Conservation (phyloP, 2,329 filamentous ascomycete genomes). For the Lecanicillium sp. region DNA sequence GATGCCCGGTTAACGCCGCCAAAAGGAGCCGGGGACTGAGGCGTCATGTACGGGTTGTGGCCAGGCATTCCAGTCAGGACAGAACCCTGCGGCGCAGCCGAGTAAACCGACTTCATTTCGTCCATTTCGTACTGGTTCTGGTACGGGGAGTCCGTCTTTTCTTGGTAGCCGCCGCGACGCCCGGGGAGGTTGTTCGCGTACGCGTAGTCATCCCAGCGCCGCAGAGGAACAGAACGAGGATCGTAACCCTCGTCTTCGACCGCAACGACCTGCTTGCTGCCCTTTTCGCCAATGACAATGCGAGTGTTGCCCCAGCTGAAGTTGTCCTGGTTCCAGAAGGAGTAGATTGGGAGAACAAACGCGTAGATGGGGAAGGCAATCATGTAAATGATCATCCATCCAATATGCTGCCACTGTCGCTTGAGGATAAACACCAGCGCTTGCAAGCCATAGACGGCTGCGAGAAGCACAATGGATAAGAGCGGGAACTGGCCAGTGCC, state of each 20-base stretch:
- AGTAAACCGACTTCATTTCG: constrained; percentile 95
- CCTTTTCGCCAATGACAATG: constrained; percentile 92
- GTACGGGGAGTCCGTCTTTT: constrained; percentile 59
- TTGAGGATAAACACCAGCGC: constrained; percentile 95
- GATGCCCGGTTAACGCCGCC: constrained; percentile 41
- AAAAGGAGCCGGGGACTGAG: constrained; percentile 70
- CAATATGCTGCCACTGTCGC: constrained; percentile 95
- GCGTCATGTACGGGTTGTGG: constrained; percentile 71
- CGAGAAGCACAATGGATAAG: constrained; percentile 84
- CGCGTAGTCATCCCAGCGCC: constrained; percentile 97
- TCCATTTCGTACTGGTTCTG: constrained; percentile 91
- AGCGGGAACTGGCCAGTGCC: constrained; percentile 68
- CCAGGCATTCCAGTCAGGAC: constrained; percentile 77
- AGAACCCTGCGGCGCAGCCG: constrained; percentile 80
- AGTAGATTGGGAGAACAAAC: constrained; percentile 86
- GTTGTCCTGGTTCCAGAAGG: constrained; percentile 99
- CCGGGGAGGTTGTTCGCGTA: constrained; percentile 79
- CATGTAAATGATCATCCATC: constrained; percentile 99
- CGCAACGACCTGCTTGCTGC: constrained; percentile 81
- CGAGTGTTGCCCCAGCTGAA: constrained; percentile 98
- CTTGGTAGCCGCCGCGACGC: constrained; percentile 64
- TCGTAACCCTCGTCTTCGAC: constrained; percentile 82
- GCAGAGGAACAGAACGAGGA: constrained; percentile 84
- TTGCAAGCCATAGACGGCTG: constrained; percentile 89
- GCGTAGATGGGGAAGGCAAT: constrained; percentile 93